These are phyloP conservation scores for Citrus sp. DNA, from an alignment of 345 rosid genomes.

Conservation along the genomic window DNA sequence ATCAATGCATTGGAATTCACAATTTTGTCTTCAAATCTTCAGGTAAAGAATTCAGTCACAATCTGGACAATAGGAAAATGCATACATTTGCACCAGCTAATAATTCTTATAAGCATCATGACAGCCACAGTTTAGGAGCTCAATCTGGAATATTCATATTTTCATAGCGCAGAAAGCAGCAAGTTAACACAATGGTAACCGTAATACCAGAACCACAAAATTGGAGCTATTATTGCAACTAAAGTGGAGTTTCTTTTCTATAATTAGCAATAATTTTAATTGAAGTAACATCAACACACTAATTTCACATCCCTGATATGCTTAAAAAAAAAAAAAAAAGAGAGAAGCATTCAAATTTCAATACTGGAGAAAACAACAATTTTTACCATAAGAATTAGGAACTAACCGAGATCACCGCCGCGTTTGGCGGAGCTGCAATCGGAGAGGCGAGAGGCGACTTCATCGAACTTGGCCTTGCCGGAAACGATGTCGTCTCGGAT, in stretches of 20 bases:
- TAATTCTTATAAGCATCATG: neutral
- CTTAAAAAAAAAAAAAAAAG: neutral
- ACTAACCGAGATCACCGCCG: slow-evolving; percentile 90
- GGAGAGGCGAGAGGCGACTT: slow-evolving; percentile 69
- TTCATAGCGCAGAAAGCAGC: neutral
- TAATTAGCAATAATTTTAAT: neutral
- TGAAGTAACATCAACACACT: neutral
- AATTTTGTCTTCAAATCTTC: too few relatives aligned
- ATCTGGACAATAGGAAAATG: too few relatives aligned
- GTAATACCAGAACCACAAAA: neutral
- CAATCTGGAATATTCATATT: neutral
- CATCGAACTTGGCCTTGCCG: slow-evolving; percentile 76
- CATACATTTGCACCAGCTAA: neutral
- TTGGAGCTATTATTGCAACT: neutral
- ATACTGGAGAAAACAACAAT: neutral
- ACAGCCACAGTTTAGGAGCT: neutral
- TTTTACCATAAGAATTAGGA: neutral
- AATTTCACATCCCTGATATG: neutral
- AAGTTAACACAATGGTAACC: neutral
- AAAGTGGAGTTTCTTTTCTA: neutral
- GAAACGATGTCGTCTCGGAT: slow-evolving; percentile 72
- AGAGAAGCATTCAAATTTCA: too few relatives aligned
- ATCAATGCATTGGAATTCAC: too few relatives aligned
- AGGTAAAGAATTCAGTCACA: too few relatives aligned
- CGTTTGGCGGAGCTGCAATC: slow-evolving; percentile 99